Evolutionary conservation across 73 alveolate genomes (phyloP).

Genomic region (Paramecium primaurelia): DNA sequence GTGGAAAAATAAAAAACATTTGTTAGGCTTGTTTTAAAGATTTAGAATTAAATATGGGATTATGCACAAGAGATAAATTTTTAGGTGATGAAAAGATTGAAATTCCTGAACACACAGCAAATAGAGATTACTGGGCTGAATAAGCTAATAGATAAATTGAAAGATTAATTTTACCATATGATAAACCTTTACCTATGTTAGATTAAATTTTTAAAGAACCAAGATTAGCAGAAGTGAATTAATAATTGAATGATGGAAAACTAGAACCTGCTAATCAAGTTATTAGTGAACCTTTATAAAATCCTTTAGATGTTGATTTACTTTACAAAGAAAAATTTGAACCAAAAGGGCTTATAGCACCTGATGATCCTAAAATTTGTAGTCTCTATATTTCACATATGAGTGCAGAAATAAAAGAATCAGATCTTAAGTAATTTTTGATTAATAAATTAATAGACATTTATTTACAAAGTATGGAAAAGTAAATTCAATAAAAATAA

Average conservation of each 20-base stretch:
- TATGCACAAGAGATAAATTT: slow-evolving; percentile 93
- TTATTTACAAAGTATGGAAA: slow-evolving; percentile 39
- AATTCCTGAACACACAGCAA: slow-evolving; percentile 91
- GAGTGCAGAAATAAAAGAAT: slow-evolving; percentile 32
- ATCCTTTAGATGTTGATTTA: slow-evolving; percentile 18
- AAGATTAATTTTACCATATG: slow-evolving; percentile 10
- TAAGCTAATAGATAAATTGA: slow-evolving; percentile 51
- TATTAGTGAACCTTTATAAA: not conserved
- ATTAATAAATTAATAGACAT: not conserved
- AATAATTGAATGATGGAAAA: slow-evolving; percentile 47
- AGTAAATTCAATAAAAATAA: slow-evolving; percentile 40
- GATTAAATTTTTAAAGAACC: slow-evolving; percentile 49
- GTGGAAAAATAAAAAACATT: slow-evolving; percentile 96
- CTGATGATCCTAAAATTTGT: slow-evolving; percentile 53
- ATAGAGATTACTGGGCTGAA: slow-evolving; percentile 94
- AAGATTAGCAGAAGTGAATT: slow-evolving; percentile 52
- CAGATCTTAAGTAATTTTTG: slow-evolving; percentile 35
- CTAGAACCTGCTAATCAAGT: slow-evolving; percentile 42
- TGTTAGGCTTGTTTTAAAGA: slow-evolving; percentile 96
- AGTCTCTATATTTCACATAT: slow-evolving; percentile 38
- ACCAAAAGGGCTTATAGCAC: slow-evolving; percentile 49
- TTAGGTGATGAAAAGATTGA: slow-evolving; percentile 78
- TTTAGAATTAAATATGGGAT: slow-evolving; percentile 94
- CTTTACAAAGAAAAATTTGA: not conserved
- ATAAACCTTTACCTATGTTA: slow-evolving; percentile 18